These are phyloP conservation scores for Knoxia roxburghii DNA, from an alignment of 257 asterid species.

Conservation along the genomic window DNA sequence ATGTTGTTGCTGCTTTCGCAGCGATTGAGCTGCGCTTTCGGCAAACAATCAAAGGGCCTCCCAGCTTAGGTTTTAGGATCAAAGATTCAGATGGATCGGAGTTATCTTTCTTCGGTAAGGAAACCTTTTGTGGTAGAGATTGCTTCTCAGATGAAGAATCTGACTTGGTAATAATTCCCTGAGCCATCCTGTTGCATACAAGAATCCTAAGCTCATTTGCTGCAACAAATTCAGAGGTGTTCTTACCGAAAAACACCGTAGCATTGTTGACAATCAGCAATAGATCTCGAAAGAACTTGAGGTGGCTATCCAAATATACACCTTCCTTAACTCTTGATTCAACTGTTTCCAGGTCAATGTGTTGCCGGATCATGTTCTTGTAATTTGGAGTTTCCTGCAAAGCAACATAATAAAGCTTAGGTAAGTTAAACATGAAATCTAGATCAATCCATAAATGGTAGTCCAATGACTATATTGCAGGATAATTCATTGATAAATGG, in stretches of 20 bases:
- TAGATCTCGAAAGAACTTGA: constrained; percentile 65
- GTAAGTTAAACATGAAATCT: neutral
- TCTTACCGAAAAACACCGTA: constrained; percentile 47
- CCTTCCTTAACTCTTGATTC: constrained; percentile 53
- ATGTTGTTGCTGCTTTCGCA: constrained; percentile 36
- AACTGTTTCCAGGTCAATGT: constrained; percentile 7
- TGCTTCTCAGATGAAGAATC: constrained; percentile 7
- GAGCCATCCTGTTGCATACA: neutral
- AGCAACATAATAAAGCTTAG: neutral
- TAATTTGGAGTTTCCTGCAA: constrained; percentile 10
- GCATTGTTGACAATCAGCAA: constrained; percentile 64
- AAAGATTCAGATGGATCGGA: constrained; percentile 38
- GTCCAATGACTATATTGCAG: too few relatives aligned
- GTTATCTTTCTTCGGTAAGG: constrained; percentile 36
- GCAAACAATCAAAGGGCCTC: constrained; percentile 54
- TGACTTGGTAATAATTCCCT: neutral
- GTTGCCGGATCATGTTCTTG: constrained; percentile 8
- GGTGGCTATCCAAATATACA: constrained; percentile 33
- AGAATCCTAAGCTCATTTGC: constrained; percentile 4
- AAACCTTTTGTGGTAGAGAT: neutral
- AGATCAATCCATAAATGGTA: too few relatives aligned
- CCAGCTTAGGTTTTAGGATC: constrained; percentile 46
- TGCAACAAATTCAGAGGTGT: constrained; percentile 29
- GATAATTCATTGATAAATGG: too few relatives aligned
- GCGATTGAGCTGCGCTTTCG: constrained; percentile 69